phyloP scores from a whole-genome alignment of 2,329 filamentous ascomycete genomes.

The Exophiala sideris region DNA sequence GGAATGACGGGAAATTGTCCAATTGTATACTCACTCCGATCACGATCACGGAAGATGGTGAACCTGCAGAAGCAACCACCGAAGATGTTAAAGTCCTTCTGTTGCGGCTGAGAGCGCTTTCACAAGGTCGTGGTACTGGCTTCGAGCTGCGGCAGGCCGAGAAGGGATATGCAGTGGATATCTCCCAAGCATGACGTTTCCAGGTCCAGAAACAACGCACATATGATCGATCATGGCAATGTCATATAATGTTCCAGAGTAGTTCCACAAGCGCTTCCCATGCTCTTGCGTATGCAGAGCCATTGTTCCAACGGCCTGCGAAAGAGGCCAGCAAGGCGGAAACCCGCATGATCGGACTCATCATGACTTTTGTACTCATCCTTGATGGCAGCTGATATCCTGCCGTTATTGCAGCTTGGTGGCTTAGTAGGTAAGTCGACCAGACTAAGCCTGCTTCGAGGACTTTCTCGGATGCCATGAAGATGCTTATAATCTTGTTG shows the following conservation, averaged over 20 bases:
- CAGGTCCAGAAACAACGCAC: not conserved
- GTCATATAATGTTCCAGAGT: not conserved
- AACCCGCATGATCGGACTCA: not conserved
- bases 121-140: not conserved
- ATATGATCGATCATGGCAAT: not conserved
- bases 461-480: not conserved
- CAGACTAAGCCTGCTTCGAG: constrained; percentile 2
- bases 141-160: constrained; percentile 3
- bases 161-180: not conserved
- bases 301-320: not conserved
- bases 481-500: not conserved
- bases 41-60: constrained; percentile 1
- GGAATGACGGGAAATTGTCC: not conserved
- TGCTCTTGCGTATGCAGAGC: not conserved
- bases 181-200: not conserved
- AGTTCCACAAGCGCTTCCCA: constrained; percentile 5
- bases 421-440: not conserved
- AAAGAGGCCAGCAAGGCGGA: not conserved
- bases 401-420: not conserved
- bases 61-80: not conserved
- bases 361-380: not conserved
- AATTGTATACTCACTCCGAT: constrained; percentile 5
- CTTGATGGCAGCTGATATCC: not conserved
- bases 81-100: not conserved
- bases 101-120: constrained; percentile 1